phyloP scores from a whole-genome alignment of 768 basidiomycete genomes.

The Lentinus tigrinus region DNA sequence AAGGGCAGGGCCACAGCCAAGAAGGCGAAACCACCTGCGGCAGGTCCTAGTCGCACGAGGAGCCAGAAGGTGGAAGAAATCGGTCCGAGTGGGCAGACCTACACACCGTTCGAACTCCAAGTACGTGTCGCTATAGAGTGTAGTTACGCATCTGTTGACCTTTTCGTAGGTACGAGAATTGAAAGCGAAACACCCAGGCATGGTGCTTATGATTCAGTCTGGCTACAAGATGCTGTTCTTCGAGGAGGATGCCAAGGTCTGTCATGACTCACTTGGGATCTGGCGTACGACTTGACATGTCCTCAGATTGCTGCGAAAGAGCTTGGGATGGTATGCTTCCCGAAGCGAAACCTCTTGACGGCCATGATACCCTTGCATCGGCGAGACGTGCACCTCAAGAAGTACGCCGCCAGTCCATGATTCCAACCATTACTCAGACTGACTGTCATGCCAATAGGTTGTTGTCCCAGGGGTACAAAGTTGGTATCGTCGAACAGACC shows the following conservation, averaged over 20 bases:
- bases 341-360: slow-evolving; percentile 68
- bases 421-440: not conserved
- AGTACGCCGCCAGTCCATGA: slow-evolving; percentile 40
- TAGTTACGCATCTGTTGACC: not conserved
- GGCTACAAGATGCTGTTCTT: slow-evolving; percentile 87
- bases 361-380: slow-evolving; percentile 74
- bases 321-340: slow-evolving; percentile 75
- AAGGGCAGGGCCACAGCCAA: slow-evolving; percentile 17
- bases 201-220: slow-evolving; percentile 75
- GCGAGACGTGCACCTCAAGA: slow-evolving; percentile 71
- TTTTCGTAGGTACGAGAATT: slow-evolving; percentile 34
- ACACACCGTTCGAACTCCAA: slow-evolving; percentile 79
- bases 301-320: slow-evolving; percentile 68
- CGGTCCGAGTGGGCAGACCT: slow-evolving; percentile 69
- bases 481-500: slow-evolving; percentile 78
- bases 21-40: slow-evolving; percentile 11
- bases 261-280: not conserved
- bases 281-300: not conserved
- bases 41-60: slow-evolving; percentile 1
- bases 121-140: slow-evolving; percentile 26
- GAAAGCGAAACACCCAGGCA: slow-evolving; percentile 63
- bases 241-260: slow-evolving; percentile 78
- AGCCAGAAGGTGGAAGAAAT: slow-evolving; percentile 42
- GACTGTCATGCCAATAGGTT: slow-evolving; percentile 42
- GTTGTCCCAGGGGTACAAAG: slow-evolving; percentile 75